Evolutionary conservation across 306 rosid species (phyloP).

Genomic region (Pueraria montana): DNA sequence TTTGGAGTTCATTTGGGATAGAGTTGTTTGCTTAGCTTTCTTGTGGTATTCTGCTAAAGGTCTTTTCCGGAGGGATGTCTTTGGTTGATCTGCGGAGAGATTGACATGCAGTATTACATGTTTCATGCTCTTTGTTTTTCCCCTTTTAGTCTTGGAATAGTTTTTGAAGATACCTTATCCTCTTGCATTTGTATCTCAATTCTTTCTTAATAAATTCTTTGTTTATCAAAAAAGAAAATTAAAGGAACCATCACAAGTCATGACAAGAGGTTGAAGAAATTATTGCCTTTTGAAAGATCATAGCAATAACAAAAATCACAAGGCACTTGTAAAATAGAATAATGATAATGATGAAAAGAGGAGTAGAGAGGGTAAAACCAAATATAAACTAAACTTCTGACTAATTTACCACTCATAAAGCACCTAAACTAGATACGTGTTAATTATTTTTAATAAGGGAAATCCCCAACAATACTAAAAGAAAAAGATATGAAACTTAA

Average conservation of each 20-base stretch:
- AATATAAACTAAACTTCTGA: not conserved
- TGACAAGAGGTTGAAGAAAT: not conserved
- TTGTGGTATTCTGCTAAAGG: not conserved
- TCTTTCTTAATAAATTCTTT: not conserved
- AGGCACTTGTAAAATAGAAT: slow-evolving; percentile 11
- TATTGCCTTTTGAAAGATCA: not conserved
- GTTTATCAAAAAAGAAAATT: not conserved
- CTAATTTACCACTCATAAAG: slow-evolving; percentile 2
- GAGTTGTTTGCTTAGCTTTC: not conserved
- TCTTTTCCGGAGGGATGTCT: not conserved
- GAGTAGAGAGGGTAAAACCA: no score
- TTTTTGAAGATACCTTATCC: not conserved
- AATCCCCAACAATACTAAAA: not conserved
- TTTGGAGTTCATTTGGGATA: not conserved
- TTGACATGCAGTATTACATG: not conserved
- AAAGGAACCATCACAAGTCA: not conserved
- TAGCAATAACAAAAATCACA: slow-evolving; percentile 8
- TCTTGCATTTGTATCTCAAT: not conserved
- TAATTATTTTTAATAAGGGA: not conserved
- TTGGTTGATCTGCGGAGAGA: not conserved
- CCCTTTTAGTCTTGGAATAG: not conserved
- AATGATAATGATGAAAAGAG: no score
- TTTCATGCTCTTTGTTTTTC: not conserved
- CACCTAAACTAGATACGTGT: not conserved
- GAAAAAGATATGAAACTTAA: not conserved